Evolutionary conservation across 495 filamentous ascomycete species (phyloP), one percentile per base, ranked within the genome.

Genomic region (Aspergillus steynii): DNA sequence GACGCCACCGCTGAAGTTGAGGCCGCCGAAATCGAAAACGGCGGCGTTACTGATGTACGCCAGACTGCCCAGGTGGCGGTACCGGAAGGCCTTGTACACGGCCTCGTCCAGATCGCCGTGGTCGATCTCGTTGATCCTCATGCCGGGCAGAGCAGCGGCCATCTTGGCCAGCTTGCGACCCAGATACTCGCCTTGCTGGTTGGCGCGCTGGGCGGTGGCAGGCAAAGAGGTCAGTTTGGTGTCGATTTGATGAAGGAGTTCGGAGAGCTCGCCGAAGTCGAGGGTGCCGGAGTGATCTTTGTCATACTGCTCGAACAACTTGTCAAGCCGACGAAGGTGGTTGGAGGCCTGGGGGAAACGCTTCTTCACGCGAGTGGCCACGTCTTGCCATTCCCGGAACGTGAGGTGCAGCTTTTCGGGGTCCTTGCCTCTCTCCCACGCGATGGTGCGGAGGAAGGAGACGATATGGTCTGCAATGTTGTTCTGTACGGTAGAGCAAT

Each of bases 21-120:
- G 80, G 0, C 93, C 96, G 50, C 82, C 82, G 34, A 91, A 82
- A 68, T 99, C 96, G 67, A 99, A 97, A 48, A 99, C 88, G 2
- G 96, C 96, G 27, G 90, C 88, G 71, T 99, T 99, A 25, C 96
- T 96, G 50, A 99, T 88, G 65, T 99, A 99, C 34, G 96, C 96
- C 69, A 99, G 72, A 63, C 88, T 95, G 29, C 96, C 96, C 25
- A 98, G 77, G 66, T 99, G 93, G 66, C 83, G 87, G 67, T 99
- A 99, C 74, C 93, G 89, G 73, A 99, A 99, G 1, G 95, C 92
- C 74, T 93, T 96, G 77, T 96, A 98, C 34, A 96, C 87, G 0
- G 92, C 89, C 42, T 92, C 92, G 65, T 99, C 96, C 0, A 97
- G 74, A 70, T 98, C 95, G 15, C 96, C 96, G 65, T 97, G 88